A percentile compares a stretch with the other conserved stretches of the same genome.
Conservation (phyloP, 108 stramenopile genomes). For the Aurantiochytrium sp. region DNA sequence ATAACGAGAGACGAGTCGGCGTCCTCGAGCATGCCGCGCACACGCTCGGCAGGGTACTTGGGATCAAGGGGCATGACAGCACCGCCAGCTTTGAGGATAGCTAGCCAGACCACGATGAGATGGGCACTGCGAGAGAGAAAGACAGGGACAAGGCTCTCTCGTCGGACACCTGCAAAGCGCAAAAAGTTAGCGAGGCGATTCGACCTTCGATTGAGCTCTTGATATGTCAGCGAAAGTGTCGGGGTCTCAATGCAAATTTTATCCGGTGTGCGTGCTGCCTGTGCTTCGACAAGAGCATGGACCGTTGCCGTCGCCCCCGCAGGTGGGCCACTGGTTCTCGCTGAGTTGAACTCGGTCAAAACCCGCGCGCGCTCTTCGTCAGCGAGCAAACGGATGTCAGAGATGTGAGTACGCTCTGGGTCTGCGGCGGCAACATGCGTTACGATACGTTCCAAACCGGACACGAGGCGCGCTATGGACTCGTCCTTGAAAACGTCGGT, state of each 20-base stretch:
- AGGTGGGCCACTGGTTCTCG: neutral
- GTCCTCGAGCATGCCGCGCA: neutral
- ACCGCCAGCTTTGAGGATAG: neutral
- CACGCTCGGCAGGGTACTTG: neutral
- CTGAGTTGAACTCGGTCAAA: neutral
- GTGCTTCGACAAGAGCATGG: neutral
- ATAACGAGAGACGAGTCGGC: neutral
- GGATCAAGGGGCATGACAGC: neutral
- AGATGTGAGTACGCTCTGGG: neutral
- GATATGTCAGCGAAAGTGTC: neutral
- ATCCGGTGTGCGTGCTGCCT: neutral
- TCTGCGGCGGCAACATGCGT: neutral
- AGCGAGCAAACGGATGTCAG: neutral
- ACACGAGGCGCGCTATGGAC: neutral
- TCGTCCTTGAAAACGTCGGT: neutral
- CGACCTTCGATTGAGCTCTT: neutral
- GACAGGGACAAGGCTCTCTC: neutral
- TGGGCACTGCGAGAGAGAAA: neutral
- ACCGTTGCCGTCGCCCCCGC: neutral
- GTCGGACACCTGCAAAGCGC: neutral
- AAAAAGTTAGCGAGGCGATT: slow-evolving; percentile 1
- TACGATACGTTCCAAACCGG: neutral
- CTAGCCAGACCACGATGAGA: neutral
- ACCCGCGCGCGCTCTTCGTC: neutral
- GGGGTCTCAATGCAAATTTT: neutral